phyloP scores from a whole-genome alignment of 2,329 filamentous ascomycete genomes.

The Podosphaera fusca region DNA sequence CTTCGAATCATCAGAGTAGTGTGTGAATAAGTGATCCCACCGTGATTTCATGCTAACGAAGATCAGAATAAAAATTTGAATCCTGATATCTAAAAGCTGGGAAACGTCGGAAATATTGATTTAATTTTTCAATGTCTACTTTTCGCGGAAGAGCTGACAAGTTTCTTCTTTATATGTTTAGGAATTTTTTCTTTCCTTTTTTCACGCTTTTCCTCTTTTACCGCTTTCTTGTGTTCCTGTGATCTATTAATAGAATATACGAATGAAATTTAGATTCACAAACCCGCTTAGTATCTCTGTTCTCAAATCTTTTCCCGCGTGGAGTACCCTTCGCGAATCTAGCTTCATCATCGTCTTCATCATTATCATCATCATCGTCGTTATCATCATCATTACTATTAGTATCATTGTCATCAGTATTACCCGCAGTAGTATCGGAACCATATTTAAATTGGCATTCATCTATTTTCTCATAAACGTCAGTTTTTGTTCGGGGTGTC shows the following conservation, averaged over 20 bases:
- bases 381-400: slow-evolving; percentile 19
- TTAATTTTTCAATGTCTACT: slow-evolving; percentile 13
- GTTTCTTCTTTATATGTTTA: slow-evolving; percentile 82
- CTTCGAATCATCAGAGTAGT: not conserved
- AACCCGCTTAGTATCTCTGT: slow-evolving; percentile 73
- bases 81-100: not conserved
- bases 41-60: not conserved
- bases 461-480: slow-evolving; percentile 19
- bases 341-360: slow-evolving; percentile 25
- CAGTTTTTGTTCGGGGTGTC: slow-evolving; percentile 19
- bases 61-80: not conserved
- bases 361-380: slow-evolving; percentile 21
- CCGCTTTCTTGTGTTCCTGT: slow-evolving; percentile 55
- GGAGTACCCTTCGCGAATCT: slow-evolving; percentile 43
- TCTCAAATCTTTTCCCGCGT: slow-evolving; percentile 64
- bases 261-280: slow-evolving; percentile 1
- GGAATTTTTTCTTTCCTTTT: slow-evolving; percentile 90
- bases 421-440: slow-evolving; percentile 19
- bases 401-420: slow-evolving; percentile 2
- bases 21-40: not conserved
- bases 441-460: slow-evolving; percentile 16
- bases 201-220: slow-evolving; percentile 90
- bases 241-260: slow-evolving; percentile 2
- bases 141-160: slow-evolving; percentile 31
- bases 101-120: slow-evolving; percentile 1